Conservation (phyloP, 331 rosid genomes). For the Malus hybrid region DNA sequence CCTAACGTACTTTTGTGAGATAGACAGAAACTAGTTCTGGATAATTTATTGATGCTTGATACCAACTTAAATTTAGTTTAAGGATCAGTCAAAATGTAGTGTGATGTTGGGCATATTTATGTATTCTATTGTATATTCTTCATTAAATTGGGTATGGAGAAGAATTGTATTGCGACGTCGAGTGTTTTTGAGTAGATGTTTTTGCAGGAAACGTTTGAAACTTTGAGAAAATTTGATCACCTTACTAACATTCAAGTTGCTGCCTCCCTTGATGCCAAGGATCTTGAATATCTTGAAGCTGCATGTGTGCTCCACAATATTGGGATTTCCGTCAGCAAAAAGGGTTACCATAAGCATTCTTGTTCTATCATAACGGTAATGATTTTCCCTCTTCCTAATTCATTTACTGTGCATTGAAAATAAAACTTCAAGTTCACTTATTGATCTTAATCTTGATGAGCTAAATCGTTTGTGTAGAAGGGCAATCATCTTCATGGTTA, state of each 20-base stretch:
- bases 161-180: not conserved
- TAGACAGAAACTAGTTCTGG: not conserved
- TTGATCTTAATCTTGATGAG: not conserved
- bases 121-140: not conserved
- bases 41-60: too few species aligned
- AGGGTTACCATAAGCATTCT: slow-evolving; percentile 31
- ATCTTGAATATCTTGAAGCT: slow-evolving; percentile 36
- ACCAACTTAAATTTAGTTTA: too few species aligned
- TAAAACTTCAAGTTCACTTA: not conserved
- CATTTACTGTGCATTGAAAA: not conserved
- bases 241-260: not conserved
- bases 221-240: slow-evolving; percentile 11
- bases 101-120: too few species aligned
- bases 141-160: not conserved
- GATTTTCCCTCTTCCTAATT: not conserved
- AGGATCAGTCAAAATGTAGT: too few species aligned
- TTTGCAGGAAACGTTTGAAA: slow-evolving; percentile 26
- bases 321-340: slow-evolving; percentile 23
- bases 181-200: not conserved
- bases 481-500: slow-evolving; percentile 21
- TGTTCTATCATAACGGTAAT: slow-evolving; percentile 24
- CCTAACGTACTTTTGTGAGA: not conserved
- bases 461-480: slow-evolving; percentile 9
- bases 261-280: slow-evolving; percentile 20
- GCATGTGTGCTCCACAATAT: slow-evolving; percentile 31